Conservation (phyloP, 2,329 filamentous ascomycete genomes). For the Chaetomiaceae sp. region DNA sequence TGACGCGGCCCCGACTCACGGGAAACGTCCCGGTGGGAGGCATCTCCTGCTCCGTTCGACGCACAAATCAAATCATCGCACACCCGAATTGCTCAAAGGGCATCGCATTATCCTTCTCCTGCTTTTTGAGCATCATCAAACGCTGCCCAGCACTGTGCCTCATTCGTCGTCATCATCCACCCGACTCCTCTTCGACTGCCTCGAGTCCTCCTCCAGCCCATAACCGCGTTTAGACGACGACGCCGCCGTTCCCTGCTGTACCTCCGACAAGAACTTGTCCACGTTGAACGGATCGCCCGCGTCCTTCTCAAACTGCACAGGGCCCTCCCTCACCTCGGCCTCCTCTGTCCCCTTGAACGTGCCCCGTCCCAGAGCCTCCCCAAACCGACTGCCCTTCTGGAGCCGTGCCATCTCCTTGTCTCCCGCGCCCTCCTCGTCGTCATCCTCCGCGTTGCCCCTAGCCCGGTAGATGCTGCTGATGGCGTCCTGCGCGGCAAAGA, state of each 20-base stretch:
- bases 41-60: too few species aligned
- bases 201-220: slow-evolving; percentile 60
- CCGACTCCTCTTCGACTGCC: slow-evolving; percentile 66
- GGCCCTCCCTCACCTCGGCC: slow-evolving; percentile 80
- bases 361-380: slow-evolving; percentile 79
- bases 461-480: slow-evolving; percentile 93
- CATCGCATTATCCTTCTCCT: too few species aligned
- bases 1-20: too few species aligned
- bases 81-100: too few species aligned
- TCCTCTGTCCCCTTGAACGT: slow-evolving; percentile 86
- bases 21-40: too few species aligned
- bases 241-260: slow-evolving; percentile 45
- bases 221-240: slow-evolving; percentile 65
- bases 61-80: too few species aligned
- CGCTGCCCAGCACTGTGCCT: background rate
- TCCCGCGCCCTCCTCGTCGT: slow-evolving; percentile 72
- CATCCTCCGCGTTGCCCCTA: slow-evolving; percentile 66
- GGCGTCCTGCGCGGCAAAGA: slow-evolving; percentile 93
- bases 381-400: slow-evolving; percentile 76
- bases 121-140: background rate
- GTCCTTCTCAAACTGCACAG: slow-evolving; percentile 95
- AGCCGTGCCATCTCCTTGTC: slow-evolving; percentile 84
- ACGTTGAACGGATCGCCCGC: slow-evolving; percentile 80
- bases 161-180: slow-evolving; percentile 66
- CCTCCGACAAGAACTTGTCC: slow-evolving; percentile 86